These are phyloP conservation scores for Pyrenula massariospora DNA, from an alignment of 495 filamentous ascomycete genomes.

Conservation along the genomic window DNA sequence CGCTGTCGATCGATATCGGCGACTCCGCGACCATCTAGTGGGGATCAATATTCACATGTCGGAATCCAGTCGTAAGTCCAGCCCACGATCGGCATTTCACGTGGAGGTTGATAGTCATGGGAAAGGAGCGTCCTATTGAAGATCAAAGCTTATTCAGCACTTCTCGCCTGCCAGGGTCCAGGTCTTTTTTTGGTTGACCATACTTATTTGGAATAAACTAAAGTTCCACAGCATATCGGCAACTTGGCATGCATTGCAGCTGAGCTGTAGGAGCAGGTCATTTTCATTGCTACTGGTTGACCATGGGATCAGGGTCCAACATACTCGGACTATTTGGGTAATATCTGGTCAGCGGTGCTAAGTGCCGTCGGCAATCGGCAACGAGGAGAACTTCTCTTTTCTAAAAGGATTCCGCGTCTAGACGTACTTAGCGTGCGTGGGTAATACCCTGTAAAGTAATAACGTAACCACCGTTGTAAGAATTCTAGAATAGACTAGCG, in stretches of 20 bases:
- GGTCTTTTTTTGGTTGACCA: neutral
- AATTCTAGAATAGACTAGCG: neutral
- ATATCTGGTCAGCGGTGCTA: neutral
- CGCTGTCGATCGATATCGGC: neutral
- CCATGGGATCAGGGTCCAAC: neutral
- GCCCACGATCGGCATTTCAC: neutral
- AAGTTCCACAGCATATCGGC: neutral
- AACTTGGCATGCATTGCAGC: neutral
- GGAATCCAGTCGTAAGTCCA: neutral
- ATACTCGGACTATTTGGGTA: neutral
- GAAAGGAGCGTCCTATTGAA: neutral
- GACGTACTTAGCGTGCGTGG: neutral
- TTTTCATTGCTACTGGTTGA: neutral
- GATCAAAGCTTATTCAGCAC: neutral
- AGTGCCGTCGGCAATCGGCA: neutral
- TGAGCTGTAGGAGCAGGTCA: neutral
- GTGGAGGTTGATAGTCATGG: neutral
- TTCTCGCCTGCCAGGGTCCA: neutral
- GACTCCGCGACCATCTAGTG: neutral
- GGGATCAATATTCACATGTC: neutral
- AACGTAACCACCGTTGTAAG: neutral
- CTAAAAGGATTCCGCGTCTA: neutral
- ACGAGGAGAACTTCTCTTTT: neutral
- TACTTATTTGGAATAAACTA: neutral
- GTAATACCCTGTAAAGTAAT: neutral